Base-by-base conservation (phyloP, 2,329 filamentous ascomycete genomes). In the Iodosphaeria phyllophila region DNA sequence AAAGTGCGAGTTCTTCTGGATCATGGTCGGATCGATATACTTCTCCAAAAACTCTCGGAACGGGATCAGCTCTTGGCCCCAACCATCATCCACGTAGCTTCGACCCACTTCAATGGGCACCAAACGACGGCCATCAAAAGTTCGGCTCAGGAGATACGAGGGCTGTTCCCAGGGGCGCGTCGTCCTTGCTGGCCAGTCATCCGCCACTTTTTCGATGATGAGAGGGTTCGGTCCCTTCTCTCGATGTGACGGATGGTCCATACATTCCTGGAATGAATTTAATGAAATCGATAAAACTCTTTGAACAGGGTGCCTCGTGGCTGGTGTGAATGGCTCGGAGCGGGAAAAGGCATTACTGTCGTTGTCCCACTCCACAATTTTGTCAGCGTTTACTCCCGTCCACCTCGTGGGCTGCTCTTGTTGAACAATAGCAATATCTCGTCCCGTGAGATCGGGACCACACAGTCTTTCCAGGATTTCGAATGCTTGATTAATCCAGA, bases 41-140 rank as follows among this genome's bases (percentile, higher is more conserved):
- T 46, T 46, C 5, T 54, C 36, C 23, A 92, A 52, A 35, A 93
- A 92, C 1, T 73, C 54, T 5, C 54, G 50, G 38, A 95, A 91
- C 0, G 66, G 56, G 24, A 92, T 64, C 14, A 95, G 69, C 27
- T 70, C 64, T 47, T 95, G 86, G 0, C 73, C 71, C 84, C 86
- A 93, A 13, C 60, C 74, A 12, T 67, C 64, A 33, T 92, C 82
- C 2, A 82, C 84, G 42, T 95, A 98, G 41, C 76, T 89, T 23
- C 77, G 59, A 1, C 89, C 86, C 2, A 89, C 48, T 45, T 95
- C 84, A 3, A 93, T 64, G 0, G 86, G 86, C 0, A 95, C 78
- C 0, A 92, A 61, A 8, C 89, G 63, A 16, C 72, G 58, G 0
- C 89, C 89, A 3, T 58, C 64, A 18, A 92, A 68, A 0, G 84